A percentile compares a stretch with the other conserved stretches of the same genome.
These are phyloP conservation scores for Arachis monticola DNA, from an alignment of 331 rosid genomes.

Conservation along the genomic window DNA sequence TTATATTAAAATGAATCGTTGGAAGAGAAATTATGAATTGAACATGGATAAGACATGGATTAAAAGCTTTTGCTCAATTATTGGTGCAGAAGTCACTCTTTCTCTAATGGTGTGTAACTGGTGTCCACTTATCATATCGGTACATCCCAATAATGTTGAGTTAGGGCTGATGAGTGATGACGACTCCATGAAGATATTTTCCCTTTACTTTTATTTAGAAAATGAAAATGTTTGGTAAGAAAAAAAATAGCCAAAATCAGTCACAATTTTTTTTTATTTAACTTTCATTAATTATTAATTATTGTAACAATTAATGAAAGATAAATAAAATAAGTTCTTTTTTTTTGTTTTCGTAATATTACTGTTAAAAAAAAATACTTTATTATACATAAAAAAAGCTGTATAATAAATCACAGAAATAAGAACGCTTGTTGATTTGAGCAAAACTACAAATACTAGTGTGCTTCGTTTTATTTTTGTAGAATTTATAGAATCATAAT, in stretches of 20 bases:
- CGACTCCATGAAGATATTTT: no score
- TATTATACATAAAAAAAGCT: not conserved
- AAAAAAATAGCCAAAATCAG: no score
- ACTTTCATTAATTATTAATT: no score
- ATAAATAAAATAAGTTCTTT: not conserved
- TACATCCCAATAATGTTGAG: conserved; percentile 26
- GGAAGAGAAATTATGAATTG: conserved; percentile 17
- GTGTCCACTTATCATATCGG: conserved; percentile 30
- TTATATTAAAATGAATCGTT: conserved; percentile 12
- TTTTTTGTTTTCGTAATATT: not conserved
- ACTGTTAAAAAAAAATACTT: no score
- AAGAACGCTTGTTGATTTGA: not conserved
- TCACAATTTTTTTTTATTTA: no score
- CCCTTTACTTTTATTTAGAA: no score
- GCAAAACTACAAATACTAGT: no score
- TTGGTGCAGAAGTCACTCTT: conserved; percentile 21
- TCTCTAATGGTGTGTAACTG: conserved; percentile 31
- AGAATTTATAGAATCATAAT: no score
- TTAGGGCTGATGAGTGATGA: not conserved
- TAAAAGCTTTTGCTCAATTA: conserved; percentile 38
- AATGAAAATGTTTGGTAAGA: no score
- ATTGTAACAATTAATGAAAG: no score
- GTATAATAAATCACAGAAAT: no score
- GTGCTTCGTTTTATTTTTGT: no score
- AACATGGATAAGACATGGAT: conserved; percentile 22